Percentiles rank a stretch among this genome's conserved stretches.
Conservation (phyloP, 768 basidiomycete genomes). For the Tulasnella sp. region DNA sequence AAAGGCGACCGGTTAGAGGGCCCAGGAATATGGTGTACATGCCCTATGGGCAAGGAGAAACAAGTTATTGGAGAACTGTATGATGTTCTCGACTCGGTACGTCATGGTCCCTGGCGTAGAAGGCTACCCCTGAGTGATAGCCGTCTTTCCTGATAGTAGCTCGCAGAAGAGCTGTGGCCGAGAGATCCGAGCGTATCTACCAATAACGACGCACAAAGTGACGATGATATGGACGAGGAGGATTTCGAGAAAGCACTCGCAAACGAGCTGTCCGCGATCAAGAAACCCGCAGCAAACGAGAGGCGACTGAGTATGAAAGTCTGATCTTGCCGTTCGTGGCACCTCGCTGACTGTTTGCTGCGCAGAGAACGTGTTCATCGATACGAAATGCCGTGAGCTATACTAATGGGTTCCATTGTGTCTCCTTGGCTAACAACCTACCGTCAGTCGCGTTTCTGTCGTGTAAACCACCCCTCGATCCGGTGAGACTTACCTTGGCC, state of each 20-base stretch:
- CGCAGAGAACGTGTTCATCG: slow-evolving; percentile 76
- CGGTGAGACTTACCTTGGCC: slow-evolving; percentile 66
- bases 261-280: slow-evolving; percentile 65
- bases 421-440: background rate
- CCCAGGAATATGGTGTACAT: slow-evolving; percentile 85
- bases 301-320: slow-evolving; percentile 62
- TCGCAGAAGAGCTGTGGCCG: slow-evolving; percentile 76
- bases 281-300: slow-evolving; percentile 57
- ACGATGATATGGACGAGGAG: slow-evolving; percentile 46
- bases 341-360: background rate
- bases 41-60: slow-evolving; percentile 82
- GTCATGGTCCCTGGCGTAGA: background rate
- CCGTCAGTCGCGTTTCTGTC: slow-evolving; percentile 74
- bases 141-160: slow-evolving; percentile 47
- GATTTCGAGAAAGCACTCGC: slow-evolving; percentile 73
- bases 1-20: slow-evolving; percentile 67
- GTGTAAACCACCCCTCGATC: slow-evolving; percentile 76
- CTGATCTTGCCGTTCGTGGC: background rate
- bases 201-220: slow-evolving; percentile 45
- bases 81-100: slow-evolving; percentile 76
- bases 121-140: slow-evolving; percentile 34
- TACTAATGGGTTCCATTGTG: background rate
- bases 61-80: slow-evolving; percentile 75
- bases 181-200: slow-evolving; percentile 39
- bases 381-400: slow-evolving; percentile 72